Evolutionary conservation across 805 yeast species (phyloP).

Genomic region (Candida odintsovae): DNA sequence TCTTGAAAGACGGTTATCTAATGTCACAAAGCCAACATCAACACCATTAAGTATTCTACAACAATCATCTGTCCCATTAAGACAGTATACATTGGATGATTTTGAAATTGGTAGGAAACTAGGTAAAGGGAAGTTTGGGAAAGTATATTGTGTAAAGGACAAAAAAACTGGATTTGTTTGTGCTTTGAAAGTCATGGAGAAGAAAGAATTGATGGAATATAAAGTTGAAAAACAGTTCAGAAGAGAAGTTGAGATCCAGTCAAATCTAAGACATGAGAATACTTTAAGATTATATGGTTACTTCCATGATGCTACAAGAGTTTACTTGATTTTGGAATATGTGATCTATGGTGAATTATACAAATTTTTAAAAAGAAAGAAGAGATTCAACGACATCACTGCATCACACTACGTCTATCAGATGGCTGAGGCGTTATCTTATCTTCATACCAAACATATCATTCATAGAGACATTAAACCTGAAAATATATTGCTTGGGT

Average conservation of each 20-base stretch:
- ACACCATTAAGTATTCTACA: conserved; percentile 21
- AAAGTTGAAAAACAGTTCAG: conserved; percentile 82
- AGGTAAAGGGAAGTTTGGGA: conserved; percentile 93
- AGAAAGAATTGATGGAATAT: conserved; percentile 65
- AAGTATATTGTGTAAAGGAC: conserved; percentile 84
- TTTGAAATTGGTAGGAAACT: conserved; percentile 84
- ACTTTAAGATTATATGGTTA: conserved; percentile 79
- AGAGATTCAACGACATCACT: conserved; percentile 62
- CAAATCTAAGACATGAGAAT: conserved; percentile 70
- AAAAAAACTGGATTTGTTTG: conserved; percentile 70
- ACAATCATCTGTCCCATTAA: conserved; percentile 20
- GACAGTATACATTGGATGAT: conserved; percentile 44
- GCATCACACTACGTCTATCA: conserved; percentile 81
- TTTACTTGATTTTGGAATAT: conserved; percentile 80
- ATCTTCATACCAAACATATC: conserved; percentile 73
- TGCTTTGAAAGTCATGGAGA: conserved; percentile 89
- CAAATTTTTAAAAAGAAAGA: conserved; percentile 57
- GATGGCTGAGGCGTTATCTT: conserved; percentile 71
- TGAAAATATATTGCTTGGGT: conserved; percentile 78
- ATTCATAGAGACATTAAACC: conserved; percentile 95
- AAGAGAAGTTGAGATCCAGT: conserved; percentile 89
- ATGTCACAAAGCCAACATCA: conserved; percentile 9
- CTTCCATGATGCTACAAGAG: conserved; percentile 75
- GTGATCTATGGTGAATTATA: conserved; percentile 85
- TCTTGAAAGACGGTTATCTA: conserved; percentile 1